Evolutionary conservation across 2,329 filamentous ascomycete genomes (phyloP), one percentile per base, ranked within the genome.

Genomic region (Chaetomiaceae sp.): DNA sequence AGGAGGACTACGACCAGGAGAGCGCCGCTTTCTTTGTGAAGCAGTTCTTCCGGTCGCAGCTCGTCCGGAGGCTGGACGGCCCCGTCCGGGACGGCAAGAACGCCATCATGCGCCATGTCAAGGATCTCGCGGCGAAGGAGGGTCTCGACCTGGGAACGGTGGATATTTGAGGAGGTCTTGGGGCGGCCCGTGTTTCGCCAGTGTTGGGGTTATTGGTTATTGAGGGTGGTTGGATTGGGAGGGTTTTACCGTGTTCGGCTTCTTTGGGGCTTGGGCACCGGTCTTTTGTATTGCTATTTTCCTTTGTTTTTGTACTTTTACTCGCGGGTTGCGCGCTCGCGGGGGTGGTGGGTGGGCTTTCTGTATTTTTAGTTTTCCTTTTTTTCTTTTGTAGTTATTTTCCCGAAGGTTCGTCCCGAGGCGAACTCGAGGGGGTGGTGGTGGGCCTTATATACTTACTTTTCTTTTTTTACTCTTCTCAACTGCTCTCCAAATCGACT

Each of bases 271-370:
- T n/a, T n/a, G n/a, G n/a, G n/a, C n/a, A n/a, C n/a, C n/a, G n/a
- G n/a, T n/a, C n/a, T n/a, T n/a, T n/a, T n/a, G n/a, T n/a, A n/a
- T n/a, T n/a, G n/a, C n/a, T n/a, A n/a, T n/a, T n/a, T n/a, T n/a
- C n/a, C n/a, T n/a, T n/a, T n/a, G n/a, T n/a, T n/a, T n/a, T n/a
- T n/a, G n/a, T n/a, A n/a, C n/a, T n/a, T n/a, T n/a, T 37, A 19
- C 34, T 17, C 34, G 34, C 17, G 34, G 34, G 34, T 37, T 37
- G 34, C 34, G 38, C n/a, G n/a, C n/a, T n/a, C n/a, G n/a, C n/a
- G n/a, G 38, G 42, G 34, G 42, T 39, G 49, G 49, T 52, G 40
- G 40, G 31, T 23, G 49, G 40, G 29, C 31, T 12, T 45, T 39
- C 39, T 38, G 37, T 29, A 37, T 44, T 51, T 40, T 20, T n/a